phyloP scores from a whole-genome alignment of 108 stramenopile species.

The Cyclotella choctawhatcheeana region DNA sequence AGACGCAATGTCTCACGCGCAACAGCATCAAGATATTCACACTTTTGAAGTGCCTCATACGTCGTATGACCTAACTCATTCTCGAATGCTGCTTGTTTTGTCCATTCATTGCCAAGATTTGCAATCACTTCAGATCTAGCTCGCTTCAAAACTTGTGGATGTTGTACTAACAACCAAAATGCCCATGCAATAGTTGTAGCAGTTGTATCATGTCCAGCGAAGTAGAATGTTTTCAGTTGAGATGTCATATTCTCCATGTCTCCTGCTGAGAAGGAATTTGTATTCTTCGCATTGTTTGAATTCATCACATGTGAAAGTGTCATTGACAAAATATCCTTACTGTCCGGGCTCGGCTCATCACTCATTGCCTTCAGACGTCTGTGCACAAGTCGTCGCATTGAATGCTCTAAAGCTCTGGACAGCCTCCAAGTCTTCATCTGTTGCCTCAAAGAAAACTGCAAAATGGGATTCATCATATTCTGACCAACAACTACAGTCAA shows the following conservation, averaged over 20 bases:
- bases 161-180: slow-evolving; percentile 42
- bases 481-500: slow-evolving; percentile 26
- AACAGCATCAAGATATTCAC: slow-evolving; percentile 53
- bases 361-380: slow-evolving; percentile 20
- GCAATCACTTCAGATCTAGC: slow-evolving; percentile 32
- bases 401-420: slow-evolving; percentile 22
- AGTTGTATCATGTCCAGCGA: slow-evolving; percentile 61
- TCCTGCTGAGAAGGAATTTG: slow-evolving; percentile 23
- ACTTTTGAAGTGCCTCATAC: slow-evolving; percentile 37
- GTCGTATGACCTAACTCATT: slow-evolving; percentile 11
- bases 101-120: slow-evolving; percentile 24
- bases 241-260: slow-evolving; percentile 39
- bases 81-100: slow-evolving; percentile 4
- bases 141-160: slow-evolving; percentile 33
- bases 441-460: slow-evolving; percentile 14
- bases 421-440: slow-evolving; percentile 37
- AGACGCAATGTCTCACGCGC: slow-evolving; percentile 39
- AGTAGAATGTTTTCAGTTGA: slow-evolving; percentile 63
- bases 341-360: slow-evolving; percentile 8
- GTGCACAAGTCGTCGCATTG: slow-evolving; percentile 32
- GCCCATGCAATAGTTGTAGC: slow-evolving; percentile 59
- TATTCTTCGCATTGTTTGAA: slow-evolving; percentile 11
- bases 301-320: slow-evolving; percentile 24
- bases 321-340: slow-evolving; percentile 31
- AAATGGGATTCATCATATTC: slow-evolving; percentile 26